phyloP scores from a whole-genome alignment of 129 eudicot species.

The Pittosporum tobira region DNA sequence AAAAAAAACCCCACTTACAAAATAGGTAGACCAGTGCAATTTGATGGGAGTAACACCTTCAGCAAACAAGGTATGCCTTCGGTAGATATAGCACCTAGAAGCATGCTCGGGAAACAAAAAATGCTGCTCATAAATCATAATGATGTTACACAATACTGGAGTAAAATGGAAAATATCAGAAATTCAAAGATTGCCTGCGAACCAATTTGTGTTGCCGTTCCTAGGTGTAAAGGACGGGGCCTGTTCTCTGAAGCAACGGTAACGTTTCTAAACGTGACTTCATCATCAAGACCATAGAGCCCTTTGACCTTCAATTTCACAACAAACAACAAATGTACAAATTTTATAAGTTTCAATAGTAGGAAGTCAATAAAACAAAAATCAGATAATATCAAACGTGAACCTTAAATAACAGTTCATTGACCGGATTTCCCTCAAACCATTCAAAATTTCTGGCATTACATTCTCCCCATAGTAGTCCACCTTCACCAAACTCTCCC shows the following conservation, averaged over 20 bases:
- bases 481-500: slow-evolving; percentile 98
- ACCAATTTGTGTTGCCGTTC: slow-evolving; percentile 98
- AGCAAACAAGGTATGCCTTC: slow-evolving; percentile 91
- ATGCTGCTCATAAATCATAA: background rate
- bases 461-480: slow-evolving; percentile 95
- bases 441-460: slow-evolving; percentile 75
- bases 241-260: slow-evolving; percentile 66
- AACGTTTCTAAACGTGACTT: slow-evolving; percentile 66
- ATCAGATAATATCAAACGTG: background rate
- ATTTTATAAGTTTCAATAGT: slow-evolving; percentile 2
- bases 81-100: slow-evolving; percentile 79
- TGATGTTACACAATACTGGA: slow-evolving; percentile 9
- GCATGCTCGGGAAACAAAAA: background rate
- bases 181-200: slow-evolving; percentile 16
- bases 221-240: slow-evolving; percentile 88
- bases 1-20: slow-evolving; percentile 44
- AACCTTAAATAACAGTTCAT: slow-evolving; percentile 65
- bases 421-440: slow-evolving; percentile 65
- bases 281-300: slow-evolving; percentile 83
- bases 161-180: background rate
- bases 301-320: slow-evolving; percentile 65
- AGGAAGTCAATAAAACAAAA: background rate
- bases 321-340: slow-evolving; percentile 4
- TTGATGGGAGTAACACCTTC: slow-evolving; percentile 71
- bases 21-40: slow-evolving; percentile 75